phyloP scores from a whole-genome alignment of 208 protist species.

The Trypanosomatidae sp. region DNA sequence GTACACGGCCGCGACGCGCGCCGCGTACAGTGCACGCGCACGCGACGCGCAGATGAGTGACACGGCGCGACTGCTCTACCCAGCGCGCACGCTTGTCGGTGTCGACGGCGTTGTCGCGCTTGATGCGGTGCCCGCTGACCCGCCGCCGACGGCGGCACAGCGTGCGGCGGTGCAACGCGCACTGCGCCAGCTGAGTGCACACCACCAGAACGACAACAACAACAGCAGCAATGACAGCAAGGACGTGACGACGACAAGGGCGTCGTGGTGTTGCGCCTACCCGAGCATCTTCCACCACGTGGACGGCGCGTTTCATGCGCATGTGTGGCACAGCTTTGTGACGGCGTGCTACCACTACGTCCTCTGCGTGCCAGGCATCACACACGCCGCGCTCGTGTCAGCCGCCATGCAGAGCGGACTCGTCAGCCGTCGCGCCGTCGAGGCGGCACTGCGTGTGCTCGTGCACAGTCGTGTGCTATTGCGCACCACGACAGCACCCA shows the following conservation, averaged over 20 bases:
- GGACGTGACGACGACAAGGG: not conserved
- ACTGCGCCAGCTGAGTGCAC: not conserved
- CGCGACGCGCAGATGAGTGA: slow-evolving; percentile 5
- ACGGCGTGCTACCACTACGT: slow-evolving; percentile 35
- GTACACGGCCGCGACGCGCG: no score
- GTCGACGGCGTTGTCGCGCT: slow-evolving; percentile 5
- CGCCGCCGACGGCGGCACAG: slow-evolving; percentile 15
- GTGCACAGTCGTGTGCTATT: slow-evolving; percentile 11
- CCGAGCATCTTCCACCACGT: slow-evolving; percentile 81
- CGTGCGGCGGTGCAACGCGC: slow-evolving; percentile 9
- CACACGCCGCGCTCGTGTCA: slow-evolving; percentile 17
- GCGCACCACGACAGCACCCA: no score
- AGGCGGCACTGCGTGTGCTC: slow-evolving; percentile 34
- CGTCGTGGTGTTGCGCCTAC: slow-evolving; percentile 13
- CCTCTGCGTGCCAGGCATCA: slow-evolving; percentile 37
- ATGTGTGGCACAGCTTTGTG: slow-evolving; percentile 59
- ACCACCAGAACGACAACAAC: not conserved
- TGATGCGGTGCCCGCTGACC: slow-evolving; percentile 24
- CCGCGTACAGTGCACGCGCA: slow-evolving; percentile 8
- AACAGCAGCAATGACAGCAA: slow-evolving; percentile 1
- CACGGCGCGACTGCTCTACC: slow-evolving; percentile 17
- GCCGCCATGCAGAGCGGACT: slow-evolving; percentile 26
- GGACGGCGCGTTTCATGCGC: slow-evolving; percentile 63
- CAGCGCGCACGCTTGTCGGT: slow-evolving; percentile 10
- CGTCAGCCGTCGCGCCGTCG: slow-evolving; percentile 24